Evolutionary conservation across 495 filamentous ascomycete genomes (phyloP).

Genomic region (Penicillium angulare): DNA sequence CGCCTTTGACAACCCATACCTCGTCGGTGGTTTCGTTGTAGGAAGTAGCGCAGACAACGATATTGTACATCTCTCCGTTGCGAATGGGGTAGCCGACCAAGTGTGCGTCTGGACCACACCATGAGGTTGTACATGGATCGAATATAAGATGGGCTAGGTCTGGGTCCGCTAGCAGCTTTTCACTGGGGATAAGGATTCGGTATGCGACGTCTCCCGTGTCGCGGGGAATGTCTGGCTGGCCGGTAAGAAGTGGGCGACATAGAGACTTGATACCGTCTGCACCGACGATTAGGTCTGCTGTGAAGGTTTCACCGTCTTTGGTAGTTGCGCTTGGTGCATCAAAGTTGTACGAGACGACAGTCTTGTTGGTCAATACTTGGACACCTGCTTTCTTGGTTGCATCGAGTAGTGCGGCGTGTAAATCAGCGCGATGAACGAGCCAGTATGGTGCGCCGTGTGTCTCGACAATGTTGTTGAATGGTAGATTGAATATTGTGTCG

Average conservation of each 20-base stretch:
- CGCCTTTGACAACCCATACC: conserved; percentile 41
- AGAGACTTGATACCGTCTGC: not conserved
- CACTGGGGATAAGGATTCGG: conserved; percentile 51
- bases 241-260: not conserved
- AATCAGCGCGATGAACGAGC: conserved; percentile 55
- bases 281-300: not conserved
- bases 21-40: conserved; percentile 43
- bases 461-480: conserved; percentile 32
- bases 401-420: conserved; percentile 44
- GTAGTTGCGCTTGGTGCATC: not conserved
- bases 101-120: conserved; percentile 51
- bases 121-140: conserved; percentile 26
- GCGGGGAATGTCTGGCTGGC: not conserved
- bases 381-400: conserved; percentile 23
- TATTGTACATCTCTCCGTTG: conserved; percentile 52
- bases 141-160: conserved; percentile 33
- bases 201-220: conserved; percentile 62
- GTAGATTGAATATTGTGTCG: not conserved
- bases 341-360: not conserved
- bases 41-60: conserved; percentile 52
- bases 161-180: conserved; percentile 47
- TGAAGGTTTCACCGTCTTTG: not conserved
- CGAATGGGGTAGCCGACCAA: conserved; percentile 58
- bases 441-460: conserved; percentile 52
- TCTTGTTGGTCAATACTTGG: not conserved